Evolutionary conservation across 139 green algal species (phyloP).

Genomic region (Coelastrella sp.): DNA sequence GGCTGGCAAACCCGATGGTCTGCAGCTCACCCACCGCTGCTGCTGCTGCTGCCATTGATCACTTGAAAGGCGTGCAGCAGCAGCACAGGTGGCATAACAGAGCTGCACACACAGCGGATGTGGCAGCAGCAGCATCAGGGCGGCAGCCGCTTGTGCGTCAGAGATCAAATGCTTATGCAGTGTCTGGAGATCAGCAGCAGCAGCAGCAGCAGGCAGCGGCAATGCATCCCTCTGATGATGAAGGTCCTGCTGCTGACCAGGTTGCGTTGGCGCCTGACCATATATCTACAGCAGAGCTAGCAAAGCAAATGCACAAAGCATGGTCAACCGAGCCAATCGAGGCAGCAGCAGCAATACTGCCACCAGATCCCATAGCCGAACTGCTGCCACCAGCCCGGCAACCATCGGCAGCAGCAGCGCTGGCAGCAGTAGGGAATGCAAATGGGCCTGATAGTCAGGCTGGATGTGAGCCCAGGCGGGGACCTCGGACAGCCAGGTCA

Average conservation of each 20-base stretch:
- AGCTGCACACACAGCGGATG: no score
- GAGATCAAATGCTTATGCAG: neutral
- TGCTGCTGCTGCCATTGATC: conserved; percentile 1
- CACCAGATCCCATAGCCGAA: neutral
- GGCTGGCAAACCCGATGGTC: no score
- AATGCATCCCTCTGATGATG: neutral
- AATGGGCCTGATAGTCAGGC: neutral
- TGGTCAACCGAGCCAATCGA: neutral
- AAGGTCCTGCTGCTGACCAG: neutral
- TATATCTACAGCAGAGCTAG: neutral
- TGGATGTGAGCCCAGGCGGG: neutral
- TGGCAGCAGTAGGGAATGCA: neutral
- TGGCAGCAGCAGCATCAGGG: no score
- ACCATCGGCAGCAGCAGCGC: neutral
- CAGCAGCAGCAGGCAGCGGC: neutral
- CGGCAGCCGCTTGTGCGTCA: neutral
- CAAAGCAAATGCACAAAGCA: neutral
- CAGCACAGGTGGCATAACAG: neutral
- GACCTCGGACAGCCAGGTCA: neutral
- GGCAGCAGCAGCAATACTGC: neutral
- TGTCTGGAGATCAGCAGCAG: neutral
- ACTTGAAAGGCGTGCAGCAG: neutral
- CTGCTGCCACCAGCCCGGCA: neutral
- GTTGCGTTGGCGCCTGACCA: neutral
- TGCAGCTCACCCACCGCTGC: neutral